Evolutionary conservation across 257 asterid species (phyloP).

Genomic region (Solanum chaucha): DNA sequence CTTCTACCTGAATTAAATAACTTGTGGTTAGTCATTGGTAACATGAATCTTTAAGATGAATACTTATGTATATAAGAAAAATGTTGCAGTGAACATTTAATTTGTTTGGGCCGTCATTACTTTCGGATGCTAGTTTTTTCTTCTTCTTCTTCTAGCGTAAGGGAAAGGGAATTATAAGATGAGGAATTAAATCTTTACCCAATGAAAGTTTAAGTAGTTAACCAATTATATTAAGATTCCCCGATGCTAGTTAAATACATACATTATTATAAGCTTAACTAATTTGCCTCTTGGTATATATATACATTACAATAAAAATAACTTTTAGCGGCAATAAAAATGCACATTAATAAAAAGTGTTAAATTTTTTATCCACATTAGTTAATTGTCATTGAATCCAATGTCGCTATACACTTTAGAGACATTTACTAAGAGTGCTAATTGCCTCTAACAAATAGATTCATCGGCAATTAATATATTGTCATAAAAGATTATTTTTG

Average conservation of each 20-base stretch:
- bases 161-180: neutral
- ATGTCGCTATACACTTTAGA: too few relatives aligned
- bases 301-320: too few relatives aligned
- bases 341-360: rapidly evolving
- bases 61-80: neutral
- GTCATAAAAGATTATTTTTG: neutral
- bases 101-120: neutral
- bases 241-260: neutral
- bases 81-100: neutral
- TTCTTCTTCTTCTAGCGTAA: too few relatives aligned
- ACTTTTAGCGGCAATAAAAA: too few relatives aligned
- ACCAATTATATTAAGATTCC: neutral
- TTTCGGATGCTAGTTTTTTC: neutral
- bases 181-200: too few relatives aligned
- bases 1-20: too few relatives aligned
- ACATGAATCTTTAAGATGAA: neutral
- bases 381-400: neutral
- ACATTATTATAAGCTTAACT: neutral
- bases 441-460: too few relatives aligned
- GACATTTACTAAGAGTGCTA: neutral
- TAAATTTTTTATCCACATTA: too few relatives aligned
- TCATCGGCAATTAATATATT: neutral
- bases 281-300: neutral
- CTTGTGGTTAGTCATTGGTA: neutral
- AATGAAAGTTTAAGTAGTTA: too few relatives aligned